Evolutionary conservation across 2,329 filamentous ascomycete genomes (phyloP).

Genomic region (Calonectria honghensis): DNA sequence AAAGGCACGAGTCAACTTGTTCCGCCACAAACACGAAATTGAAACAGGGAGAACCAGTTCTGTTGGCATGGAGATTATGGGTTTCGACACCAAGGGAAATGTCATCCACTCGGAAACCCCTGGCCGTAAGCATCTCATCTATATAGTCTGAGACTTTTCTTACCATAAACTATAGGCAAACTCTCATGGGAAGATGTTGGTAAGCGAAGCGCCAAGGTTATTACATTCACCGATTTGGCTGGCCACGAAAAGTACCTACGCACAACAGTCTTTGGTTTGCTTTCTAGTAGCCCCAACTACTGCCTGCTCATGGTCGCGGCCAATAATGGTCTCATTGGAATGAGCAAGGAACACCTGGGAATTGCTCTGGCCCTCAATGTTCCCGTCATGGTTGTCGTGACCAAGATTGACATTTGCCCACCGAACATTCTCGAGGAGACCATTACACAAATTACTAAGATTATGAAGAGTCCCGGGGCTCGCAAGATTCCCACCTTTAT

Average conservation of each 20-base stretch:
- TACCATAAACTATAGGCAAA: constrained; percentile 64
- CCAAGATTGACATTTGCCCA: constrained; percentile 98
- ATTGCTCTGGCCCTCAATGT: constrained; percentile 97
- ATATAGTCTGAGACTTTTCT: constrained; percentile 31
- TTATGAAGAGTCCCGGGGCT: constrained; percentile 94
- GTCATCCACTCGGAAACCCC: constrained; percentile 88
- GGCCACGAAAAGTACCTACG: constrained; percentile 96
- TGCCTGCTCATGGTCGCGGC: constrained; percentile 98
- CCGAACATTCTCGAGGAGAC: constrained; percentile 97
- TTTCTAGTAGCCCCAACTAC: constrained; percentile 97
- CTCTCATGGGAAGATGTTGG: constrained; percentile 99
- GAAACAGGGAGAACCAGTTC: constrained; percentile 96
- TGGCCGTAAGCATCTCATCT: constrained; percentile 76
- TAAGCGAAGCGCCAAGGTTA: constrained; percentile 95
- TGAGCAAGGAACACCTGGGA: constrained; percentile 98
- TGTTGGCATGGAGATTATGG: constrained; percentile 99
- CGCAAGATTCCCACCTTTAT: constrained; percentile 98
- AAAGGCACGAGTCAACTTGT: constrained; percentile 94
- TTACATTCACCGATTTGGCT: constrained; percentile 95
- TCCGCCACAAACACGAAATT: constrained; percentile 98
- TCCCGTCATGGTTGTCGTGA: constrained; percentile 97
- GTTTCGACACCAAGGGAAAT: constrained; percentile 91
- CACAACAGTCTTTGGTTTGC: constrained; percentile 95
- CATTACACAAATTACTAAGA: constrained; percentile 91
- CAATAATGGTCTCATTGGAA: constrained; percentile 96